phyloP scores from a whole-genome alignment of 177 flowering plant genomes.

The Vitis hybrid region DNA sequence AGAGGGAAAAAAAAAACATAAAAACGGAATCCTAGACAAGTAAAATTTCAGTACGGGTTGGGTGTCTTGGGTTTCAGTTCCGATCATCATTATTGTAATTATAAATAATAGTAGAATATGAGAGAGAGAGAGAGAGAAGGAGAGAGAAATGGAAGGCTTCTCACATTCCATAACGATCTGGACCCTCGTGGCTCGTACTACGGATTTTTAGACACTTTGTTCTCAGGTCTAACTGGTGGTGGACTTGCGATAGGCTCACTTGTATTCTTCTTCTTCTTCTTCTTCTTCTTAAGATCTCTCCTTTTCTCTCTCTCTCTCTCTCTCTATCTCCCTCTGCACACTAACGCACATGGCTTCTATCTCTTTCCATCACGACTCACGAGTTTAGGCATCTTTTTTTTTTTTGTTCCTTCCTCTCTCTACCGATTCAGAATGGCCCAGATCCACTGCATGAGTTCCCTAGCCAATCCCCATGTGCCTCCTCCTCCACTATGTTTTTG shows the following conservation, averaged over 20 bases:
- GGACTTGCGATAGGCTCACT: not conserved
- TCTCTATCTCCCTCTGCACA: conserved; percentile 8
- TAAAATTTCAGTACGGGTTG: not conserved
- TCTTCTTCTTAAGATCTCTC: not conserved
- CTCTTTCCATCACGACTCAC: conserved; percentile 22
- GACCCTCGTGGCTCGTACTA: conserved; percentile 19
- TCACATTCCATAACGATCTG: conserved; percentile 16
- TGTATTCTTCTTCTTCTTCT: conserved; percentile 1
- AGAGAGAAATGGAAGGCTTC: not conserved
- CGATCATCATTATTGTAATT: not conserved
- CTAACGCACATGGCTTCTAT: conserved; percentile 21
- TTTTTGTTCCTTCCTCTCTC: not conserved
- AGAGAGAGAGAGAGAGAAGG: not conserved
- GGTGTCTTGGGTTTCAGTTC: conserved; percentile 20
- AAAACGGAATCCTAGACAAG: conserved; percentile 6
- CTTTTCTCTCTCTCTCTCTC: conserved; percentile 3
- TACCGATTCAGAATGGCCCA: conserved; percentile 13
- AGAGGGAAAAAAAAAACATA: not conserved
- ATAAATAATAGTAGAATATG: not conserved
- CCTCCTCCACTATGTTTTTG: not conserved
- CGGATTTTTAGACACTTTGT: conserved; percentile 17
- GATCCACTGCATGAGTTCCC: conserved; percentile 39
- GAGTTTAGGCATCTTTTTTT: conserved; percentile 27
- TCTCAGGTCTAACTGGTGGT: not conserved
- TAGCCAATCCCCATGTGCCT: conserved; percentile 19